Evolutionary conservation across 257 asterid species (phyloP), one percentile per base, ranked within the genome.

Genomic region (Asclepias syriaca): DNA sequence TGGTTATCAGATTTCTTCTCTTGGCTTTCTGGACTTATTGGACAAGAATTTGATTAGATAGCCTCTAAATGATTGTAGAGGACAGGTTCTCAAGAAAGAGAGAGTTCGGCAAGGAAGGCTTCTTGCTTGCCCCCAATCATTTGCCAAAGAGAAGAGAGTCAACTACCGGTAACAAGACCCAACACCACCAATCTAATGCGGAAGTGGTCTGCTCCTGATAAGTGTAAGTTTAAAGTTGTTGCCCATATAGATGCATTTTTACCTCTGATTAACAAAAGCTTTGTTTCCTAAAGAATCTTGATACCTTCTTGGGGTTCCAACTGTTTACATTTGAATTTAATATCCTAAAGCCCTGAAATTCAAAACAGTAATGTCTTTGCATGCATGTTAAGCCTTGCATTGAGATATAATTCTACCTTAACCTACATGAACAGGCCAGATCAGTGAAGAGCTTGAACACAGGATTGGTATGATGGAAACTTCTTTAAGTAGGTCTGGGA

Each of bases 391-490:
- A 37, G 16, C 46, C 32, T 45, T 68, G 21, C 34, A 5, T 49
- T 69, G 27, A 34, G n/a, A 10, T 61, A 22, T 9, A 6, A 2
- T 53, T 65, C 54, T 72, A 53, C 59, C 58, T 69, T 66, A 15
- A 55, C 27, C 61, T 79, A 61, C 79, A 53, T 75, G 69, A 69
- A 77, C 91, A 92, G 97, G 89, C 81, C 92, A 88, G 80, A 77
- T 75, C 56, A 88, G 80, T 68, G 95, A 89, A 88, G 95, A 91
- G 78, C 88, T 94, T 60, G 97, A 90, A 71, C 97, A 86, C 85
- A 87, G 87, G 81, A 82, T 95, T 70, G 96, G 96, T 72, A 79
- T 83, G 87, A 80, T 92, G 50, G 99, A 95, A 83, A 90, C 91
- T 77, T 88, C 94, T 59, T 75, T 92, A 76, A 88, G 87, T 85